Base-by-base conservation (phyloP, 768 basidiomycete species). In the Trametes cinnabarina region DNA sequence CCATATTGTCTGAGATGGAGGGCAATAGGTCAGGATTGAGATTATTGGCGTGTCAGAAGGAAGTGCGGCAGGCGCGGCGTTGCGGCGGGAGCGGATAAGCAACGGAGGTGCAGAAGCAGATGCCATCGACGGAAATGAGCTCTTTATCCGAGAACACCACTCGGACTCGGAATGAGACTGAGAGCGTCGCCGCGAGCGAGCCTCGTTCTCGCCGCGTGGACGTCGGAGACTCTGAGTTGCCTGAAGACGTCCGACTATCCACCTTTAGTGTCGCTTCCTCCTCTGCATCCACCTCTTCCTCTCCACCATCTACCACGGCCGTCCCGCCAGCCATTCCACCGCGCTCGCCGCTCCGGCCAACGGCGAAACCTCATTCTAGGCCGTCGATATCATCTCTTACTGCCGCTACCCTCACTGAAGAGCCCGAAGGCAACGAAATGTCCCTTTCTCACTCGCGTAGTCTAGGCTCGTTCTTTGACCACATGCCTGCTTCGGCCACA, bases 151-250 rank as follows among this genome's bases (percentile, higher is more conserved):
- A 60, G 57, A 63, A 53, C 55, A 63, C 57, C 58, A 40, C 30
- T 32, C 30, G 30, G 30, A 32, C 30, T 32, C 7, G 12, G 30
- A 32, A 12, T 12, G 30, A 12, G 30, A 32, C 30, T 32, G 30
- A 32, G 30, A 32, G 30, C 30, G 30, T 32, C 12, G 30, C 30
- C 30, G 30, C 60, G 55, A 59, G 49, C 47, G 65, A 52, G 64
- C 71, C 72, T 72, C 71, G 65, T 69, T 72, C 72, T 62, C 51
- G 65, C 71, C 71, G 68, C 69, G 69, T 73, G 72, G 69, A 43
- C 63, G 12, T 32, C 30, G 30, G 7, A 32, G 44, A 44, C 34
- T 22, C 49, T 32, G 37, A 52, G 34, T 53, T 35, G 22, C 60
- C 51, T 64, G 63, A 63, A 56, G 55, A 64, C 55, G 65, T 61